Evolutionary conservation across 1,284 basidiomycete genomes (phyloP).

Genomic region (Polyporus tsugae): DNA sequence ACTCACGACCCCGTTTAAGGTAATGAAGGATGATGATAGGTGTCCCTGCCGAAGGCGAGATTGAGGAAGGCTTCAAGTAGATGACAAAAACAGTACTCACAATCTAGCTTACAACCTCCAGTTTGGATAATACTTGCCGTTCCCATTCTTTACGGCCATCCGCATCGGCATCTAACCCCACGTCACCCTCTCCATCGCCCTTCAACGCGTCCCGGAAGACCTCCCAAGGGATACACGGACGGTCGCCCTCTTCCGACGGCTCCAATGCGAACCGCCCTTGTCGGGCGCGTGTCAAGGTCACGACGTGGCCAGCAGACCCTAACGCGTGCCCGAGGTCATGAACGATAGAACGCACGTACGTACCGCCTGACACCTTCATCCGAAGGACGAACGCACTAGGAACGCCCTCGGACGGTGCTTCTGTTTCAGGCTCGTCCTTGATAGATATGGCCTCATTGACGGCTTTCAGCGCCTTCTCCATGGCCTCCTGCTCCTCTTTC

Average conservation of each 20-base stretch:
- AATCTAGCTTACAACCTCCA: slow-evolving; percentile 58
- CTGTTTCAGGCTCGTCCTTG: slow-evolving; percentile 45
- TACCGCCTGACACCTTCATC: slow-evolving; percentile 95
- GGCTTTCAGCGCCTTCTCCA: slow-evolving; percentile 69
- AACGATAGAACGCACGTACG: slow-evolving; percentile 94
- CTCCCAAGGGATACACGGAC: slow-evolving; percentile 79
- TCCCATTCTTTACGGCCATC: slow-evolving; percentile 80
- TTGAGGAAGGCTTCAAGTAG: not conserved
- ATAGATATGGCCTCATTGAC: slow-evolving; percentile 44
- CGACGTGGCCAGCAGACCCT: slow-evolving; percentile 90
- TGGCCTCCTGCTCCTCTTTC: slow-evolving; percentile 72
- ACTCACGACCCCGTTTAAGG: not conserved
- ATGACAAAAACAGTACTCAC: slow-evolving; percentile 14
- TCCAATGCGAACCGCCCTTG: slow-evolving; percentile 83
- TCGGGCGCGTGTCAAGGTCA: slow-evolving; percentile 84
- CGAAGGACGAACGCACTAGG: slow-evolving; percentile 87
- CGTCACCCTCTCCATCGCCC: slow-evolving; percentile 47
- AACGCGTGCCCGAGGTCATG: slow-evolving; percentile 89
- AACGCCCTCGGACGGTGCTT: slow-evolving; percentile 49
- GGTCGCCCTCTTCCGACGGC: slow-evolving; percentile 51
- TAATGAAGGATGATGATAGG: not conserved
- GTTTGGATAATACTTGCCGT: slow-evolving; percentile 65
- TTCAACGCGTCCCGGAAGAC: slow-evolving; percentile 74
- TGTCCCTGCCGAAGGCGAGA: not conserved
- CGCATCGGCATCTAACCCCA: slow-evolving; percentile 53